Evolutionary conservation across 2,329 filamentous ascomycete species (phyloP), one percentile per base, ranked within the genome.

Genomic region (Colletotrichum spaethianum): DNA sequence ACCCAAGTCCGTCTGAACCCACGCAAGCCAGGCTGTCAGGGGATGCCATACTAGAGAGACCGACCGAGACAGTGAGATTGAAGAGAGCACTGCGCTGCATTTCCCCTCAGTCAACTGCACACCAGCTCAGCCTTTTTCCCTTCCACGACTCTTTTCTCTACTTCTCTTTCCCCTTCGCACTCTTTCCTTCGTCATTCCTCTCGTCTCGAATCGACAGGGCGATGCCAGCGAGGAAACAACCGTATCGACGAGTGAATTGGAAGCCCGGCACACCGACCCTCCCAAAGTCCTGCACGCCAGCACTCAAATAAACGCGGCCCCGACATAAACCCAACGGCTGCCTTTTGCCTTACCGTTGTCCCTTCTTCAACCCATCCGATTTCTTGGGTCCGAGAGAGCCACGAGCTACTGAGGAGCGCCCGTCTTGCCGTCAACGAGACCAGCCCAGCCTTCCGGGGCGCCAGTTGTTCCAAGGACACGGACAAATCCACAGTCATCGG

Each of bases 1-100:
- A 71, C 53, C 59, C 69, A 69, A 72, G 65, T 69, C 69, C 69
- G 59, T 72, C 69, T 72, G 59, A 72, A 69, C 69, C 50, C 64
- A 59, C 42, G 65, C 53, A 69, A 63, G 57, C 69, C 60, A 63
- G 69, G 52, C 69, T 63, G 65, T 69, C 53, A 63, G 65, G 65
- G 69, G 59, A 72, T 65, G 65, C 36, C 69, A 63, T 59, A 60
- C 59, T 59, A 57, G 38, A 50, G 48, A 57, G 56, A 46, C 67
- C 57, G 46, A 46, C 52, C 59, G 69, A 69, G 69, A 72, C 64
- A 69, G 64, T 16, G 57, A 72, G 65, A 60, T 72, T 68, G 69
- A 72, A 63, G 44, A 63, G 64, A 59, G 59, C 52, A 23, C 31
- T n/a, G 38, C 14, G 38, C 62, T 53, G 42, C 28, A 38, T 59